A percentile compares a stretch with the other conserved stretches of the same genome.
These are phyloP conservation scores for Friedmanniomyces simplex DNA, from an alignment of 495 filamentous ascomycete species.

Conservation along the genomic window DNA sequence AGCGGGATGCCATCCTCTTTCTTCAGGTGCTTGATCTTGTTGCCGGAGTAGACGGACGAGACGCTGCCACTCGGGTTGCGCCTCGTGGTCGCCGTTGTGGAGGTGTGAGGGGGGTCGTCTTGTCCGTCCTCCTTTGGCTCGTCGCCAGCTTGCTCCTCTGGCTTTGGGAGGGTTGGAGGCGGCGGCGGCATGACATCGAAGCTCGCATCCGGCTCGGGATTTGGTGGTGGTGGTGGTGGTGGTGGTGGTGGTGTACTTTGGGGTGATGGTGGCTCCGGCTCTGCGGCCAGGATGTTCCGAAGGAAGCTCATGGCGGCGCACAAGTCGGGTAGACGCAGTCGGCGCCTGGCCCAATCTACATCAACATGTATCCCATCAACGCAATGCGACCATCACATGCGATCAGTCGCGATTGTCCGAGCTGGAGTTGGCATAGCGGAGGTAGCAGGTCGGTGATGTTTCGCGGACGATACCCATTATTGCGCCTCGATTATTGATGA, in stretches of 20 bases:
- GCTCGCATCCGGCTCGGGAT: no score
- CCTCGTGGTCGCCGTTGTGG: slow-evolving; percentile 48
- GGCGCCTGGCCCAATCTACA: no score
- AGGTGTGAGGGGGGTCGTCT: slow-evolving; percentile 32
- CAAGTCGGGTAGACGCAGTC: no score
- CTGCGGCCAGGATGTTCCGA: slow-evolving; percentile 26
- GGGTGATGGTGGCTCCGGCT: slow-evolving; percentile 21
- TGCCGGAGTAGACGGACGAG: slow-evolving; percentile 67
- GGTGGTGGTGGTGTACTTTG: no score
- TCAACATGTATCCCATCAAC: no score
- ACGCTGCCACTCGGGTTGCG: slow-evolving; percentile 57
- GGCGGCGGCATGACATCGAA: slow-evolving; percentile 15
- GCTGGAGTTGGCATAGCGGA: no score
- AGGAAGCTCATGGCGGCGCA: slow-evolving; percentile 11
- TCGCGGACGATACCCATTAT: no score
- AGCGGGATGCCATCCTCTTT: slow-evolving; percentile 95
- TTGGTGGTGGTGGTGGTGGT: no score
- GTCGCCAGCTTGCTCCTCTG: slow-evolving; percentile 33
- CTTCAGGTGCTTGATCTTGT: slow-evolving; percentile 91
- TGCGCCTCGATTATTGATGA: no score
- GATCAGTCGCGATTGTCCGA: no score
- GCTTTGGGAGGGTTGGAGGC: slow-evolving; percentile 9
- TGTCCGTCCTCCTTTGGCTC: slow-evolving; percentile 37
- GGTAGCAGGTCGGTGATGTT: no score
- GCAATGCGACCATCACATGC: no score